A percentile compares a stretch with the other conserved stretches of the same genome.
Evolutionary conservation across 768 basidiomycete genomes (phyloP).

Genomic region (Tylopilus rubrobrunneus): DNA sequence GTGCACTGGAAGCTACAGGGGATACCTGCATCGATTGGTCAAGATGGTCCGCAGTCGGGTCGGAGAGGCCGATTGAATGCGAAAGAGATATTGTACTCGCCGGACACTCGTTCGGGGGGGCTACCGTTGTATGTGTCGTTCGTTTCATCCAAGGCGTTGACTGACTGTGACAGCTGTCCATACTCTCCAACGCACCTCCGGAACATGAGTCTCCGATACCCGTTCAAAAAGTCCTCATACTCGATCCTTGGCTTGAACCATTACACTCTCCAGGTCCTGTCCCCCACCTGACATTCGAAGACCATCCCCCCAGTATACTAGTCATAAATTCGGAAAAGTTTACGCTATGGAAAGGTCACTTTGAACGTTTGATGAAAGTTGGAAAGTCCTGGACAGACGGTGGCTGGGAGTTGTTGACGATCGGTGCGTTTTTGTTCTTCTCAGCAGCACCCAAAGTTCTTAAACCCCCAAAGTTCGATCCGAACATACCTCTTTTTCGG

Average conservation of each 20-base stretch:
- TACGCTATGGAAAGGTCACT: conserved; percentile 77
- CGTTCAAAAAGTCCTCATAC: conserved; percentile 52
- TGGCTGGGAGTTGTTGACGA: conserved; percentile 42
- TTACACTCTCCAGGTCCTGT: conserved; percentile 53
- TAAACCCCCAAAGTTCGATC: conserved; percentile 16
- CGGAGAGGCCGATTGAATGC: conserved; percentile 29
- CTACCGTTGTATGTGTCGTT: conserved; percentile 42
- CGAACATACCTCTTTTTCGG: conserved; percentile 29
- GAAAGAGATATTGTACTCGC: conserved; percentile 37
- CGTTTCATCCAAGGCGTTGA: background rate
- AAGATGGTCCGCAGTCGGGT: conserved; percentile 37
- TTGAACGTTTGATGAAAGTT: conserved; percentile 51
- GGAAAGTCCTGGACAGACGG: conserved; percentile 53
- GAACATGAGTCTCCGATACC: conserved; percentile 44
- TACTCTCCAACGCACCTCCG: conserved; percentile 50
- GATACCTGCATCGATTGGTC: conserved; percentile 32
- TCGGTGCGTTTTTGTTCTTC: conserved; percentile 35
- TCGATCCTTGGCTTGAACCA: conserved; percentile 87
- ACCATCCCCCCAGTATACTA: conserved; percentile 40
- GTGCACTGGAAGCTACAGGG: conserved; percentile 39
- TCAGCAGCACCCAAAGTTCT: background rate
- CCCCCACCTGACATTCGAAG: conserved; percentile 14
- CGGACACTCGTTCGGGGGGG: conserved; percentile 58
- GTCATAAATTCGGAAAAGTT: conserved; percentile 77
- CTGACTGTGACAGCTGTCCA: conserved; percentile 41